Evolutionary conservation across 768 basidiomycete genomes (phyloP).

Genomic region (Psilocybe subaeruginosa): DNA sequence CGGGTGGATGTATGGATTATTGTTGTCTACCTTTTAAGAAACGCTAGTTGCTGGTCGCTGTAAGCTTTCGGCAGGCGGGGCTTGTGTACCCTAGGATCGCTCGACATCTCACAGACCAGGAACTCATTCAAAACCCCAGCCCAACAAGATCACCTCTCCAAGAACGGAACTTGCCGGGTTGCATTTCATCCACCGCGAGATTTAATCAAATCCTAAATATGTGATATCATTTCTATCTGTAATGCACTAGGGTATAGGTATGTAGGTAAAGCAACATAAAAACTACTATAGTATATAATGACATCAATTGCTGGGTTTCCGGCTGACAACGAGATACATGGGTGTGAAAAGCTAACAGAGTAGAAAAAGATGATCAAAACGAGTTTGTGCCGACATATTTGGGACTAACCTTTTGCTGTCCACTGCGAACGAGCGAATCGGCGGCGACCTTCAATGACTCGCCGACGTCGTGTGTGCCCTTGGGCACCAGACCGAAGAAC

Average conservation of each 20-base stretch:
- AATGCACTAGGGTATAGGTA: conserved; percentile 19
- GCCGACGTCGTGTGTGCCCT: conserved; percentile 90
- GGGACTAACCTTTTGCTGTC: conserved; percentile 73
- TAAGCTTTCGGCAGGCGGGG: conserved; percentile 67
- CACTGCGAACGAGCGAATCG: conserved; percentile 79
- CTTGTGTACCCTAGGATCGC: conserved; percentile 68
- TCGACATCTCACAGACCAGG: conserved; percentile 38
- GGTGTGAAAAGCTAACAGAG: conserved; percentile 78
- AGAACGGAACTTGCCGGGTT: conserved; percentile 37
- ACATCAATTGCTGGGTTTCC: conserved; percentile 52
- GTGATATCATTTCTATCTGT: neutral
- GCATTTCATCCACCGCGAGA: conserved; percentile 12
- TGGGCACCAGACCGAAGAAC: conserved; percentile 78
- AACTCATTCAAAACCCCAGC: conserved; percentile 25
- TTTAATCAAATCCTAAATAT: conserved; percentile 21
- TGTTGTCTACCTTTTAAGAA: conserved; percentile 48
- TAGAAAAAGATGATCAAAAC: conserved; percentile 16
- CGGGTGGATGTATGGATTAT: too few species aligned
- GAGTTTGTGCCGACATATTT: conserved; percentile 5
- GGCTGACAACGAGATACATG: conserved; percentile 74
- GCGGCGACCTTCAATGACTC: conserved; percentile 87
- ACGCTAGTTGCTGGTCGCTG: conserved; percentile 63
- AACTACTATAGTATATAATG: neutral
- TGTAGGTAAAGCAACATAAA: conserved; percentile 13
- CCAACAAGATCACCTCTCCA: conserved; percentile 19